Evolutionary conservation across 306 rosid genomes (phyloP).

Genomic region (peach (Prunus persica)): Prunus_persica_NCBIv2 NC_034012.1:7364001-7364500

Average conservation of each 20-base stretch:
- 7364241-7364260: conserved; percentile 97
- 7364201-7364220: conserved; percentile 32
- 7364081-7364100: conserved; percentile 99
- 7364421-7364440: conserved; percentile 89
- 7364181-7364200: not conserved
- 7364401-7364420: conserved; percentile 95
- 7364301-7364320: conserved; percentile 96
- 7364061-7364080: conserved; percentile 93
- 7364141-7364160: not conserved
- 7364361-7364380: conserved; percentile 88
- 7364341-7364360: conserved; percentile 96
- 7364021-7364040: conserved; percentile 99
- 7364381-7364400: conserved; percentile 99
- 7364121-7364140: not conserved
- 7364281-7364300: conserved; percentile 91
- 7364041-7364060: conserved; percentile 97
- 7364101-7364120: conserved; percentile 44
- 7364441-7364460: conserved; percentile 98
- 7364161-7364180: not conserved
- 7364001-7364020: conserved; percentile 93
- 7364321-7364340: conserved; percentile 99
- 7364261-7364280: conserved; percentile 97
- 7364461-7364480: conserved; percentile 75
- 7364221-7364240: conserved; percentile 96
- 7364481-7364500: conserved; percentile 9